These are phyloP conservation scores for Naegleria lovaniensis DNA, from an alignment of 208 protist genomes.

Conservation along the genomic window DNA sequence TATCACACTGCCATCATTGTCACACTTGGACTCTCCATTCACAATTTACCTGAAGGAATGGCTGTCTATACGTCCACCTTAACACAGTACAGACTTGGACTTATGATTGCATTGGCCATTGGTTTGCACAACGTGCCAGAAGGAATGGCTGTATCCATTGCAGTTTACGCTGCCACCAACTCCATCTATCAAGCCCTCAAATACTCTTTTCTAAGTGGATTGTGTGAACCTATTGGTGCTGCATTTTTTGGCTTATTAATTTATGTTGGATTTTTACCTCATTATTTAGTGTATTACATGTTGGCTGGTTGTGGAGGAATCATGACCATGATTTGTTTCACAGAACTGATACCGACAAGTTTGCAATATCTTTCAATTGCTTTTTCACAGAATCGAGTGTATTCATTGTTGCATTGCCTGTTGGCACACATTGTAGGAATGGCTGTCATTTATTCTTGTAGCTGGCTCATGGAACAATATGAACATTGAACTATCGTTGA, in stretches of 20 bases:
- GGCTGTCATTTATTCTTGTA: not conserved
- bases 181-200: not conserved
- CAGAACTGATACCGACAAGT: conserved; percentile 12
- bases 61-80: conserved; percentile 8
- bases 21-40: not conserved
- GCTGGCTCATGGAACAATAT: not conserved
- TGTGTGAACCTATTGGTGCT: conserved; percentile 19
- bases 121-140: conserved; percentile 16
- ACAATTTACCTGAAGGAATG: conserved; percentile 27
- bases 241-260: not conserved
- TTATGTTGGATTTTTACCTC: not conserved
- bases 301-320: not conserved
- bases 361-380: not conserved
- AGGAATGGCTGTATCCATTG: not conserved
- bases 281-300: conserved; percentile 10
- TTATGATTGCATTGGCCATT: conserved; percentile 7
- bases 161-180: not conserved
- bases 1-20: not conserved
- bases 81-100: not conserved
- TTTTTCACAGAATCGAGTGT: not conserved
- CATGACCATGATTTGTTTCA: conserved; percentile 4
- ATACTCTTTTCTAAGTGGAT: not conserved
- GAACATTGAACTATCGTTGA: not conserved
- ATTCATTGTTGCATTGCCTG: not conserved
- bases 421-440: not conserved